These are phyloP conservation scores for Fistulinella cinereoalba DNA, from an alignment of 1,284 basidiomycete genomes.

Conservation along the genomic window DNA sequence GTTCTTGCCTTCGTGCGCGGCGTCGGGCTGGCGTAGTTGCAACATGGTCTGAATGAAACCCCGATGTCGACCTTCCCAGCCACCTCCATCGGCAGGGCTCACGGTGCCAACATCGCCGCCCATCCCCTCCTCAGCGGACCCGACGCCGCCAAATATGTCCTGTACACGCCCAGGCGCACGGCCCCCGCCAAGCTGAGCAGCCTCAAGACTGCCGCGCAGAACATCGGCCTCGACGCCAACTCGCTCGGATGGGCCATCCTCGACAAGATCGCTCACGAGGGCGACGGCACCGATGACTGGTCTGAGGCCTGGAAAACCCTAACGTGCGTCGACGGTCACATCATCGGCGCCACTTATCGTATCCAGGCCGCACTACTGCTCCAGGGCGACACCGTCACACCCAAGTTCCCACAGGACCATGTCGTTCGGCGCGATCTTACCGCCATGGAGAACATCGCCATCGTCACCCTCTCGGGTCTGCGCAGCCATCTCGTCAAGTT, in stretches of 20 bases:
- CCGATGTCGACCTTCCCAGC: slow-evolving; percentile 45
- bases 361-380: slow-evolving; percentile 73
- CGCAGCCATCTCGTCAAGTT: slow-evolving; percentile 65
- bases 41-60: slow-evolving; percentile 1
- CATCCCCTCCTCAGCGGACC: slow-evolving; percentile 57
- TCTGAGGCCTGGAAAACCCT: slow-evolving; percentile 68
- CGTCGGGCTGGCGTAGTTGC: background rate
- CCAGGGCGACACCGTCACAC: too few species aligned
- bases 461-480: slow-evolving; percentile 80
- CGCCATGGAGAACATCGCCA: slow-evolving; percentile 43
- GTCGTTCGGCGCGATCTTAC: slow-evolving; percentile 58
- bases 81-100: slow-evolving; percentile 51
- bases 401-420: slow-evolving; percentile 77
- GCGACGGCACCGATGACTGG: slow-evolving; percentile 66
- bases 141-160: slow-evolving; percentile 43
- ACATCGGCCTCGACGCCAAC: slow-evolving; percentile 64
- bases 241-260: slow-evolving; percentile 83
- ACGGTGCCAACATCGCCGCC: slow-evolving; percentile 45
- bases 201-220: slow-evolving; percentile 77
- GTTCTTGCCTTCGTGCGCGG: slow-evolving; percentile 14
- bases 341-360: slow-evolving; percentile 6
- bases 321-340: slow-evolving; percentile 49
- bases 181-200: slow-evolving; percentile 71
- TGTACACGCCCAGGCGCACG: slow-evolving; percentile 51
- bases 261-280: slow-evolving; percentile 71